Conservation (phyloP, 108 stramenopile species). For the Aurantiochytrium sp. region DNA sequence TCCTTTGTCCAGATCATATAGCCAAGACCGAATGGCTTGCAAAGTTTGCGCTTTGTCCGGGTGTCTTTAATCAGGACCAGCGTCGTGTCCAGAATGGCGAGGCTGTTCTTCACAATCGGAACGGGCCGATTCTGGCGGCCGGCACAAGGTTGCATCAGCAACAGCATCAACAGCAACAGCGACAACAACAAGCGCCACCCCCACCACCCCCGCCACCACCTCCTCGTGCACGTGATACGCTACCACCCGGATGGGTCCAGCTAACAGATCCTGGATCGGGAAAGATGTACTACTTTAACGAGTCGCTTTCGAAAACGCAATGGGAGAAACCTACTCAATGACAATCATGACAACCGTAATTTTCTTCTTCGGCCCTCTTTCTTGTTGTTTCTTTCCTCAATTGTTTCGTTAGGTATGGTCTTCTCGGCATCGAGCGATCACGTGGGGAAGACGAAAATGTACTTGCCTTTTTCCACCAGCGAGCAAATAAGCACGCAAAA, state of each 20-base stretch:
- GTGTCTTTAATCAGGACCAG: neutral
- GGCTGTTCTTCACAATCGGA: neutral
- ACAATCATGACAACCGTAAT: neutral
- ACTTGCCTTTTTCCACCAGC: too few relatives aligned
- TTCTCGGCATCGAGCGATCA: too few relatives aligned
- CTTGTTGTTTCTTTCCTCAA: too few relatives aligned
- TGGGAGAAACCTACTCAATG: neutral
- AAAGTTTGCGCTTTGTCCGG: neutral
- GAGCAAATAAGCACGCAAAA: too few relatives aligned
- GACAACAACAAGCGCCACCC: too few relatives aligned
- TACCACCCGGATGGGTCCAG: constrained; percentile 14
- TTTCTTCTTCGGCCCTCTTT: neutral
- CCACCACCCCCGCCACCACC: neutral
- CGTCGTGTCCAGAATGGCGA: neutral
- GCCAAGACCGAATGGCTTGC: neutral
- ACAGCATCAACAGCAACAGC: neutral
- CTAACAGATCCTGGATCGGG: neutral
- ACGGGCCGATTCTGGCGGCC: neutral
- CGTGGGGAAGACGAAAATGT: too few relatives aligned
- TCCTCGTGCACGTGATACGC: neutral
- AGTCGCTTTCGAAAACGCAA: neutral
- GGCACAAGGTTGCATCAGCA: neutral
- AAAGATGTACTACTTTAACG: neutral
- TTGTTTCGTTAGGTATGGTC: too few relatives aligned
- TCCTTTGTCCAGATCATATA: neutral